Evolutionary conservation across 768 basidiomycete species (phyloP).

Genomic region (Floccularia luteovirens): DNA sequence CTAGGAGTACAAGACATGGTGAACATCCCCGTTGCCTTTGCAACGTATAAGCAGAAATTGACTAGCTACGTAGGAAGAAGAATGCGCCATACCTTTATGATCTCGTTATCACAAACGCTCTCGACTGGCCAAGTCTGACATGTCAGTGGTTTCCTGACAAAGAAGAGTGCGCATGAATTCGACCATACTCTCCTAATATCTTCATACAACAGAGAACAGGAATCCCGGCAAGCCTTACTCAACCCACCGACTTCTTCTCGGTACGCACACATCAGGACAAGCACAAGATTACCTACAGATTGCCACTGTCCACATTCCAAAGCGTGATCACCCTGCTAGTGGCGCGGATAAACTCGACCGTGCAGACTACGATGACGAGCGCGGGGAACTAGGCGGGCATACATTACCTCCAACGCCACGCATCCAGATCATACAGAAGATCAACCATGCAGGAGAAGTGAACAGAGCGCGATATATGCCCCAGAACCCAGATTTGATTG

Average conservation of each 20-base stretch:
- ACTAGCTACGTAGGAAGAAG: constrained; percentile 62
- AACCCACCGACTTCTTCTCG: constrained; percentile 87
- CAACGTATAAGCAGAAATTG: too few relatives aligned
- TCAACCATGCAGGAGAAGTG: constrained; percentile 94
- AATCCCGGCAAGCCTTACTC: constrained; percentile 92
- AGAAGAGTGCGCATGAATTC: constrained; percentile 59
- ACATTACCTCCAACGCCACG: constrained; percentile 78
- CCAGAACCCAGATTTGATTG: constrained; percentile 94
- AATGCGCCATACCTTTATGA: constrained; percentile 98
- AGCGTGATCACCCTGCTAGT: constrained; percentile 52
- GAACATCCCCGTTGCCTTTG: too few relatives aligned
- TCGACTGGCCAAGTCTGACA: constrained; percentile 97
- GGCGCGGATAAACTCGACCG: constrained; percentile 75
- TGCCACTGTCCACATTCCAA: constrained; percentile 89
- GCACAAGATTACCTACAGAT: constrained; percentile 94
- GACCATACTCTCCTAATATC: not conserved
- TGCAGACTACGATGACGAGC: constrained; percentile 82
- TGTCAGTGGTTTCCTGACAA: constrained; percentile 99
- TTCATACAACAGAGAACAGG: constrained; percentile 30
- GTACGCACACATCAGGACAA: constrained; percentile 95
- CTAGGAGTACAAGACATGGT: constrained; percentile 88
- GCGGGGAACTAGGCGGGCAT: constrained; percentile 92
- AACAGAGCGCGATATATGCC: constrained; percentile 99
- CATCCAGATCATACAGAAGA: constrained; percentile 85
- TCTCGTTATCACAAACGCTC: constrained; percentile 92